Percentiles rank a stretch among this genome's conserved stretches.
Conservation (phyloP, 768 basidiomycete genomes). For the Lactarius sp. region DNA sequence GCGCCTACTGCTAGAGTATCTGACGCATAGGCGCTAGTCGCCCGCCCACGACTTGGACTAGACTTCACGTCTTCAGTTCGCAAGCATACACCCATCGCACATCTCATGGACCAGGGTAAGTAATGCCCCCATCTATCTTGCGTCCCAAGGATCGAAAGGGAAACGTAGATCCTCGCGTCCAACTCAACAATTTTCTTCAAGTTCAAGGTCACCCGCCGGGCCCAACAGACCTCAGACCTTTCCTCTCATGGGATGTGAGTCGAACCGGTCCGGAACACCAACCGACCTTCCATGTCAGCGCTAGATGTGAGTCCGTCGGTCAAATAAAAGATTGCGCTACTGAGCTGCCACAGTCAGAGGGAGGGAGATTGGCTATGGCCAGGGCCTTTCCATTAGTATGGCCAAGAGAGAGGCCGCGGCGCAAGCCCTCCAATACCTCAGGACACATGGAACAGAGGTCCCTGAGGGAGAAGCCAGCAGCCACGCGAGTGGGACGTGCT, state of each 20-base stretch:
- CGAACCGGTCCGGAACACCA: background rate
- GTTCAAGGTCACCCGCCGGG: background rate
- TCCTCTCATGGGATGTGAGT: background rate
- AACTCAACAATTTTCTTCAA: background rate
- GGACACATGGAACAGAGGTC: no score
- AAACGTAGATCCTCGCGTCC: background rate
- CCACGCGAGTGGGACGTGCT: no score
- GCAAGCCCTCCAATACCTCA: no score
- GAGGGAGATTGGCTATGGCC: background rate
- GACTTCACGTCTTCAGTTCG: no score
- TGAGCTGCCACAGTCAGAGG: background rate
- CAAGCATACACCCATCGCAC: no score
- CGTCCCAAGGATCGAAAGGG: no score
- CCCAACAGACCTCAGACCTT: background rate
- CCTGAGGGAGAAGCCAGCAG: no score
- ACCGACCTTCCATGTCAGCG: background rate
- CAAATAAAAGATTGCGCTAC: background rate
- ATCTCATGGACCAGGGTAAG: no score
- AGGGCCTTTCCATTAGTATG: background rate
- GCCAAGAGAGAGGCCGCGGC: background rate
- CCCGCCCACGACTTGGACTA: no score
- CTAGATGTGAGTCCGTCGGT: background rate
- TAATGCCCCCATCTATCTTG: no score
- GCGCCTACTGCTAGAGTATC: no score
- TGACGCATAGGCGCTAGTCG: no score